Base-by-base conservation (phyloP, 1,139 yeast genomes). In the Yamadazyma atlantica region DNA sequence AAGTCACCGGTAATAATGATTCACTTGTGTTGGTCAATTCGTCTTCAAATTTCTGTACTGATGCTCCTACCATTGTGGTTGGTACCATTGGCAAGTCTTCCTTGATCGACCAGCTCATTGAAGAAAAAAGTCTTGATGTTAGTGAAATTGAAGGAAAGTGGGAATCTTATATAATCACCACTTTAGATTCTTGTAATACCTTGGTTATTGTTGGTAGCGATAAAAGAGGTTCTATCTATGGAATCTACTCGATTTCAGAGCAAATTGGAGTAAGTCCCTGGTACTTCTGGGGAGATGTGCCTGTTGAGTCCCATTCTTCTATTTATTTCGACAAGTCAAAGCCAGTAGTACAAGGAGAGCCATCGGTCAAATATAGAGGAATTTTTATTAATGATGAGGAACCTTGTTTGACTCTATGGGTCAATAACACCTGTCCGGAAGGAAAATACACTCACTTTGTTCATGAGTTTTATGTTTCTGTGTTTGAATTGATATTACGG, bases 221-320 rank as follows among this genome's bases (percentile, higher is more conserved):
- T 32, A 48, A 48, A 36, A 33, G 51, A 35, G 51, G 51, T 12
- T 37, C 50, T 18, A 48, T 48, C 22, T 48, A 35, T 34, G 51
- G 50, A 15, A 38, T 44, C 23, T 48, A 48, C 41, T 37, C 42
- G 18, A 42, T 48, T 33, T 48, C 51, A 5, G 49, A 45, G 35
- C 41, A 39, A 34, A 48, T 48, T 33, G 51, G 51, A 3, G 53
- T 49, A 26, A 44, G 49, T 39, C 53, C 53, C 12, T 49, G 50
- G 51, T 40, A 49, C 30, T 49, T 30, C 32, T 49, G 49, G 46
- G 40, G 43, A 27, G 51, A 48, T 36, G 51, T 46, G 9, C 44
- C 44, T 4, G 38, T 39, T 10, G 37, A 37, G 18, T 33, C 38
- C 7, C 49, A 43, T 27, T 33, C 34, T 5, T 17, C 39, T 7